Conservation (phyloP, 306 rosid species). For the Cicer pinnatifidum region DNA sequence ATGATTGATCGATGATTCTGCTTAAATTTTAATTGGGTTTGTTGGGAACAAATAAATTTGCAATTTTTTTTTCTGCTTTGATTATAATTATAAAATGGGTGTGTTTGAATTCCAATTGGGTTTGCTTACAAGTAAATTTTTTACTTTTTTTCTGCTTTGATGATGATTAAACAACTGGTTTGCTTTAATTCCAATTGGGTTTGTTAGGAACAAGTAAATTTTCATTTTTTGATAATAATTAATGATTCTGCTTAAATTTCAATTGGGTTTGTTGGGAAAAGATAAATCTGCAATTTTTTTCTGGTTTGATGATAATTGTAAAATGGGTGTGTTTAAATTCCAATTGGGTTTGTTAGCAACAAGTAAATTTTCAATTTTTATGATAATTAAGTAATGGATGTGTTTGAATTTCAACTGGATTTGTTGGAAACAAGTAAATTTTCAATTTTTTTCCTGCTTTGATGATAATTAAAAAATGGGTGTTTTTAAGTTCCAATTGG, state of each 20-base stretch:
- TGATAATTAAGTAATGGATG: neutral
- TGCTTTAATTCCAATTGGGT: neutral
- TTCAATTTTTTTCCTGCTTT: neutral
- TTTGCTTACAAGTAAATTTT: neutral
- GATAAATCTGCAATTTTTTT: neutral
- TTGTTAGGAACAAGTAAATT: neutral
- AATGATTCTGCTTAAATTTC: neutral
- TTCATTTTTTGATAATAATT: neutral
- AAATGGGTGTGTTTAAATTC: neutral
- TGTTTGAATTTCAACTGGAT: neutral
- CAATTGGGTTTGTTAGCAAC: neutral
- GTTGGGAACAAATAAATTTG: neutral
- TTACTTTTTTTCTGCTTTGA: neutral
- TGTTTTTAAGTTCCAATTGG: neutral
- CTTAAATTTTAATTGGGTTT: conserved; percentile 30
- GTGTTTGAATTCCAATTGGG: neutral
- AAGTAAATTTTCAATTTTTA: conserved; percentile 1
- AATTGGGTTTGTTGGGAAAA: neutral
- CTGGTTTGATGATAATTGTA: neutral
- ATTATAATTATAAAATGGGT: neutral
- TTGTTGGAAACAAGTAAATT: neutral
- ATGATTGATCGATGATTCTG: neutral
- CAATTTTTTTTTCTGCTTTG: neutral
- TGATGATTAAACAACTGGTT: neutral
- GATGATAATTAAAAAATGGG: neutral